Base-by-base conservation (phyloP, 176 grass and related monocot species). In the Avena atlantica region DNA sequence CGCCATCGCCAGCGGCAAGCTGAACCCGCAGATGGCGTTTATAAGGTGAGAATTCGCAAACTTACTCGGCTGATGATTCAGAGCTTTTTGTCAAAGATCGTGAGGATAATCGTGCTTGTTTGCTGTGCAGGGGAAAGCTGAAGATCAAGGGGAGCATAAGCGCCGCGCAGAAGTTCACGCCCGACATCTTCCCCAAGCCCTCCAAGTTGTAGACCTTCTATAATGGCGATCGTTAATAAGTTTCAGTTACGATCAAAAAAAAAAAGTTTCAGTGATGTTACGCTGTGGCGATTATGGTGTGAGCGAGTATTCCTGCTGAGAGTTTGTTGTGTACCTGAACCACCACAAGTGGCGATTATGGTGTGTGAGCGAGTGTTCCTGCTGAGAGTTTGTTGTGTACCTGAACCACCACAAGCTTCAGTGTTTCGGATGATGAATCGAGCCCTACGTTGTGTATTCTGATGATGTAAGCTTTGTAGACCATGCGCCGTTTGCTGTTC, bases 91-190 rank as follows among this genome's bases (percentile, higher is more conserved):
- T 59, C 20, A 34, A 57, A n/a, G 8, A 40, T 55, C 5, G 2
- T 74, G 53, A 12, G 17, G 14, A n/a, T 42, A 42, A 42, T 42
- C 5, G 4, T 47, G 81, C 2, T 29, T 45, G 9, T 36, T 59
- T 21, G 42, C 11, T 20, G 11, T 0, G 57, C 57, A 85, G 71
- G 71, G 83, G 83, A 4, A 85, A 76, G 61, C 10, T 98, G 78
- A 98, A 96, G 90, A 98, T 94, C 70, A 98, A 96, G 86, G 96
- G 96, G 80, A 95, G 92, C 74, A 95, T 95, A 9, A 86, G 59
- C 63, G 93, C 96, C 4, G 93, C 93, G 3, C 90, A 94, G 87
- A 98, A 95, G 81, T 98, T 98, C 82, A 98, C 93, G 3, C 96
- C 90, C 57, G 93, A 95, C 69, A 98, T 98, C 80, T 98, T 98